Conservation (phyloP, 495 filamentous ascomycete species). For the Podospora pseudoanserina region DNA sequence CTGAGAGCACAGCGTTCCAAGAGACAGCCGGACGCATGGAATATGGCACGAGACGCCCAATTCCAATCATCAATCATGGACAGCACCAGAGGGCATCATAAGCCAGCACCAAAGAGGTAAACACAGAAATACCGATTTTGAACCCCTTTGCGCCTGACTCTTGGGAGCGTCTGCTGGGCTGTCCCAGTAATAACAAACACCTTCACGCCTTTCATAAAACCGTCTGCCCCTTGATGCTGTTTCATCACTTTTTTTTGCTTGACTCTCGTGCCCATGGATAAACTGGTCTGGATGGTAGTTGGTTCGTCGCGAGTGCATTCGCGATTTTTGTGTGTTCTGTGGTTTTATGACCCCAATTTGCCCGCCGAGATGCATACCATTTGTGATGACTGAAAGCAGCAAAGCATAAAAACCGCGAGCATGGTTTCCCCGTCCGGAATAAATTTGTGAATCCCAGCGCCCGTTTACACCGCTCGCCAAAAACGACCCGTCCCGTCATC, state of each 20-base stretch:
- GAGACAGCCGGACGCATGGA: background rate
- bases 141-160: constrained; percentile 3
- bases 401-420: constrained; percentile 27
- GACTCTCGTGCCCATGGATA: background rate
- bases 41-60: background rate
- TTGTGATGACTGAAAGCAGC: constrained; percentile 19
- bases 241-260: background rate
- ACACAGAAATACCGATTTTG: background rate
- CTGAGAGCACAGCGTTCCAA: background rate
- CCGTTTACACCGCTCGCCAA: constrained; percentile 34
- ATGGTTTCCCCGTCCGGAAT: constrained; percentile 23
- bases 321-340: background rate
- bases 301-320: background rate
- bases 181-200: background rate
- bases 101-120: background rate
- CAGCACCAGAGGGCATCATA: background rate
- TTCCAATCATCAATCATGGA: background rate
- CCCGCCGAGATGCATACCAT: constrained; percentile 27
- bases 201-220: background rate
- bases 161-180: background rate
- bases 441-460: constrained; percentile 13
- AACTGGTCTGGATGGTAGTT: background rate
- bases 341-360: background rate
- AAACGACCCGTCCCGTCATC: constrained; percentile 29
- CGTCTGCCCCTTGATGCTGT: background rate